Evolutionary conservation across 371 early-diverging fungal genomes (phyloP).

Genomic region (Syncephalis fuscata): DNA sequence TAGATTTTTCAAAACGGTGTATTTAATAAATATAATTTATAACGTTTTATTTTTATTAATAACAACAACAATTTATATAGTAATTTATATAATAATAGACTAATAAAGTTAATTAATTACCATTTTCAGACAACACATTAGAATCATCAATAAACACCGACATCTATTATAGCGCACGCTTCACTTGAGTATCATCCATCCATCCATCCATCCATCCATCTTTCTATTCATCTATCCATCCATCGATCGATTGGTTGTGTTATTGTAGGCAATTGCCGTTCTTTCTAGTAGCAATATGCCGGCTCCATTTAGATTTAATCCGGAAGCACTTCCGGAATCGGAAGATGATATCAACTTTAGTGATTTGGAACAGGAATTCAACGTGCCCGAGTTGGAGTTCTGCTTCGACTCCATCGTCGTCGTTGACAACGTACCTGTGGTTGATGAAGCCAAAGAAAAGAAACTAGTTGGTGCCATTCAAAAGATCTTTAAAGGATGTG

Average conservation of each 20-base stretch:
- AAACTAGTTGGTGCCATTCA: constrained; percentile 61
- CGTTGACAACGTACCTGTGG: constrained; percentile 81
- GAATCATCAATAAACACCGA: no score
- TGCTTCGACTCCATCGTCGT: constrained; percentile 77
- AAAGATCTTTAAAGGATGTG: constrained; percentile 66
- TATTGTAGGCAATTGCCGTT: not conserved
- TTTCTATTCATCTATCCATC: not conserved
- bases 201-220: not conserved
- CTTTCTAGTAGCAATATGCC: not conserved
- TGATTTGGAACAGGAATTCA: constrained; percentile 71
- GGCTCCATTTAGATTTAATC: not conserved
- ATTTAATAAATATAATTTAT: no score
- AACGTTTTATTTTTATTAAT: no score
- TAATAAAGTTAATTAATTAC: no score
- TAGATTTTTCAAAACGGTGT: no score
- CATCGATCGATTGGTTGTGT: not conserved
- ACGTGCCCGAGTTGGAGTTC: constrained; percentile 38
- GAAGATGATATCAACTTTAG: constrained; percentile 74
- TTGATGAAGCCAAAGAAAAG: constrained; percentile 73
- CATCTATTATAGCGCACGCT: no score
- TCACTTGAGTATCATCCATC: no score
- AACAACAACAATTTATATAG: no score
- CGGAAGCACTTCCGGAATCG: constrained; percentile 2
- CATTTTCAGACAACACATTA: no score
- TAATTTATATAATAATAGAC: no score